These are phyloP conservation scores for Colletotrichum coccodes DNA, from an alignment of 2,329 filamentous ascomycete genomes.

Conservation along the genomic window DNA sequence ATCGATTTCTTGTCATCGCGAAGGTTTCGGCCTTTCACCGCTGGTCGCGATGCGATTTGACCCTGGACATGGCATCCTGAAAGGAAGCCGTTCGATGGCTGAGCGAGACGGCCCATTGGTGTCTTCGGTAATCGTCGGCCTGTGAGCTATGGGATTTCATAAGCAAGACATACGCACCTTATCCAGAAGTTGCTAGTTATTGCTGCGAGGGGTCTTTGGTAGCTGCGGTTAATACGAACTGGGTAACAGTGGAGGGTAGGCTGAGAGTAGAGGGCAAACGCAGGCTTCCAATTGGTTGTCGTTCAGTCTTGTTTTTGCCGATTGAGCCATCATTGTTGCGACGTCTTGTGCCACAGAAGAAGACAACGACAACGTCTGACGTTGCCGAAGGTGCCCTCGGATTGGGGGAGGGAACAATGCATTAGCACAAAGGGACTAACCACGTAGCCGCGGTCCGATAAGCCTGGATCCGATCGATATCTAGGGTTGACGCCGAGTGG, in stretches of 20 bases:
- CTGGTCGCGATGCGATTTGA: background rate
- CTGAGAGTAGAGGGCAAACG: background rate
- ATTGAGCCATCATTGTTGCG: background rate
- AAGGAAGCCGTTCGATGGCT: background rate
- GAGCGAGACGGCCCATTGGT: background rate
- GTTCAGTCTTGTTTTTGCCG: background rate
- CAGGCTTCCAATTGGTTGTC: background rate
- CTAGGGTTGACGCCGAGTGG: background rate
- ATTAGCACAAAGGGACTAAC: background rate
- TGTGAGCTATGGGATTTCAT: background rate
- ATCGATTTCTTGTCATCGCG: too few relatives aligned
- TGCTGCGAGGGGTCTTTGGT: background rate
- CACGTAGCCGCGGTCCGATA: conserved; percentile 22
- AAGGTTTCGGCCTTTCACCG: too few relatives aligned
- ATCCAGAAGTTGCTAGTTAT: background rate
- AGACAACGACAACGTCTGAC: background rate
- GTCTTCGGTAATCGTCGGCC: conserved; percentile 4
- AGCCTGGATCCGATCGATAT: conserved; percentile 17
- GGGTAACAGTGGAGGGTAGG: background rate
- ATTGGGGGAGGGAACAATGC: conserved; percentile 3
- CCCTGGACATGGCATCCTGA: background rate
- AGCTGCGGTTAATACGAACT: background rate
- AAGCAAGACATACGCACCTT: background rate
- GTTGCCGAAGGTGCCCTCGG: background rate
- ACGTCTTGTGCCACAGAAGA: conserved; percentile 9